Conservation (phyloP, 2,329 filamentous ascomycete genomes). For the Hansfordia pulvinata region DNA sequence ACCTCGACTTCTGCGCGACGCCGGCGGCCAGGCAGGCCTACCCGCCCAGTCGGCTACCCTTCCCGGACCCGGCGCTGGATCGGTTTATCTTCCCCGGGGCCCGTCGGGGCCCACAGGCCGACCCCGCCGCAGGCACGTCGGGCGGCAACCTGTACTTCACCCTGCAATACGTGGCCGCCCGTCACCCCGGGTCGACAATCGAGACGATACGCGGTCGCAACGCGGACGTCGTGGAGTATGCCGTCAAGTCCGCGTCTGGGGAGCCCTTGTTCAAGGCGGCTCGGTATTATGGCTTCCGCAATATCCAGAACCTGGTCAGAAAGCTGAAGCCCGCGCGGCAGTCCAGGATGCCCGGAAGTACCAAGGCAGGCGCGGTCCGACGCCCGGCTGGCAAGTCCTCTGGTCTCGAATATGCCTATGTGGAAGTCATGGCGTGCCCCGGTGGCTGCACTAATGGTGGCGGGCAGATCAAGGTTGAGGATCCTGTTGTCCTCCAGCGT, state of each 20-base stretch:
- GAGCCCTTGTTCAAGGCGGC: slow-evolving; percentile 63
- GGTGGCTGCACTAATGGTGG: slow-evolving; percentile 98
- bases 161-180: slow-evolving; percentile 58
- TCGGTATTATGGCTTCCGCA: slow-evolving; percentile 92
- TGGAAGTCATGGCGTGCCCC: slow-evolving; percentile 98
- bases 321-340: slow-evolving; percentile 68
- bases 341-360: slow-evolving; percentile 70
- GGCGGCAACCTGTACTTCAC: slow-evolving; percentile 84
- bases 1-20: slow-evolving; percentile 55
- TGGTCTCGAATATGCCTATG: slow-evolving; percentile 66
- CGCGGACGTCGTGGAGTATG: slow-evolving; percentile 79
- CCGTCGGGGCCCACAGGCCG: slow-evolving; percentile 24
- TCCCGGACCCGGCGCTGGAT: slow-evolving; percentile 60
- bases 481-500: slow-evolving; percentile 46
- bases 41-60: too few species aligned
- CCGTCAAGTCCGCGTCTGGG: slow-evolving; percentile 42
- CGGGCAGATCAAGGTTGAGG: slow-evolving; percentile 84
- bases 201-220: slow-evolving; percentile 68
- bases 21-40: slow-evolving; percentile 25
- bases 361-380: slow-evolving; percentile 40
- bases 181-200: slow-evolving; percentile 59
- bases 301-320: slow-evolving; percentile 96
- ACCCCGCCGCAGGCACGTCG: slow-evolving; percentile 57
- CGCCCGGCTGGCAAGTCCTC: slow-evolving; percentile 34
- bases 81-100: slow-evolving; percentile 63